Base-by-base conservation (phyloP, 1,139 yeast genomes). In the Williopsis jadinii region DNA sequence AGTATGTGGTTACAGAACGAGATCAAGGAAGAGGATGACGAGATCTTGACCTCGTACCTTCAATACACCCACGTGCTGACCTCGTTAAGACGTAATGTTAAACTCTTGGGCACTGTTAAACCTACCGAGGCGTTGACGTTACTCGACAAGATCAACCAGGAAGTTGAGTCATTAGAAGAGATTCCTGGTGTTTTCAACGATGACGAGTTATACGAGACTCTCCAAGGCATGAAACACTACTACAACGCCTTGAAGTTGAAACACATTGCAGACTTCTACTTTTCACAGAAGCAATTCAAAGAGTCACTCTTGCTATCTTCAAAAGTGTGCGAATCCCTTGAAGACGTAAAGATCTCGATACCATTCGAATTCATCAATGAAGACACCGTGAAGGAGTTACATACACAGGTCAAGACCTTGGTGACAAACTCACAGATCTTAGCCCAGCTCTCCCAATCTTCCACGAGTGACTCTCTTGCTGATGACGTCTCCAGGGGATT, bases 161-260 rank as follows among this genome's bases (percentile, higher is more conserved):
- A 47, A 31, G 61, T 81, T 28, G 64, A 63, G 8, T 82, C 83
- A 51, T 62, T 87, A 38, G 69, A 74, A 55, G 95, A 86, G 47
- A 70, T 90, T 41, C 95, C 97, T 0, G 97, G 97, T 69, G 95
- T 90, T 19, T 80, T 83, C 56, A 84, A 85, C 44, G 95, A 87
- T 56, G 94, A 84, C 42, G 81, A 74, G 30, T 68, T 90, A 42
- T 60, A 66, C 48, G 62, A 64, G 13, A 75, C 84, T 11, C 66
- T 88, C 42, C 73, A 70, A 15, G 57, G 69, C 13, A 61, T 83
- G 53, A 64, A 64, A 30, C 54, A 56, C n/a, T 83, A 64, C 51
- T 81, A 68, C 56, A 51, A 56, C 14, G 64, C 73, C 31, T 53
- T 63, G 45, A 76, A 78, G 52, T 57, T 68, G 11, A 55, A 63